Evolutionary conservation across 768 basidiomycete species (phyloP).

Genomic region (Vararia minispora): DNA sequence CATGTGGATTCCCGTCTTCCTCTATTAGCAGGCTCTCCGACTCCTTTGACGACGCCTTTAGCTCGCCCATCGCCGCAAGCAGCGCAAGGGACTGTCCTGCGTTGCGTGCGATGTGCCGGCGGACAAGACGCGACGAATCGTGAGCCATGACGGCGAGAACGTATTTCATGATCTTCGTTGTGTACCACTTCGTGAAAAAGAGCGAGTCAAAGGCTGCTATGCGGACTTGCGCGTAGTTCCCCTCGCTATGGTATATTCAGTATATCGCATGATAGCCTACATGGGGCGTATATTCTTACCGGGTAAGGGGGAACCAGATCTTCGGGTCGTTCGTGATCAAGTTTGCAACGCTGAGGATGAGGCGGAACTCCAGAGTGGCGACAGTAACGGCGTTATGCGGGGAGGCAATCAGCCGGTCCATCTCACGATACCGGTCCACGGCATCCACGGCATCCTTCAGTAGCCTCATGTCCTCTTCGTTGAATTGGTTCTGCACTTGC

Average conservation of each 20-base stretch:
- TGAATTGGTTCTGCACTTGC: constrained; percentile 56
- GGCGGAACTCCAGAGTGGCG: constrained; percentile 84
- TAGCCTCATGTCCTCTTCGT: constrained; percentile 54
- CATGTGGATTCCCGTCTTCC: constrained; percentile 68
- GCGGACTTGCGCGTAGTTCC: constrained; percentile 87
- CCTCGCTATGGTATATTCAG: constrained; percentile 50
- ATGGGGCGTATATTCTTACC: too few species aligned
- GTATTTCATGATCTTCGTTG: constrained; percentile 76
- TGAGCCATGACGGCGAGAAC: constrained; percentile 77
- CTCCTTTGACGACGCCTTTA: constrained; percentile 68
- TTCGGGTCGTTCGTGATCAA: constrained; percentile 68
- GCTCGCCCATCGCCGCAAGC: constrained; percentile 81
- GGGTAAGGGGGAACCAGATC: constrained; percentile 79
- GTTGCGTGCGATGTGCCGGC: constrained; percentile 78
- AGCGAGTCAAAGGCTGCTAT: constrained; percentile 91
- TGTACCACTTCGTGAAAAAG: constrained; percentile 82
- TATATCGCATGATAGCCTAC: too few species aligned
- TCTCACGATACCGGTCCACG: constrained; percentile 84
- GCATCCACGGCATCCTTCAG: constrained; percentile 69
- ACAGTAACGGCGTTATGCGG: constrained; percentile 89
- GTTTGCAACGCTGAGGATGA: constrained; percentile 65
- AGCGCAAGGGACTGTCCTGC: constrained; percentile 83
- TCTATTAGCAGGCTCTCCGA: constrained; percentile 72
- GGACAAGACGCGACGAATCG: constrained; percentile 74
- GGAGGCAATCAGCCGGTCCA: constrained; percentile 93